phyloP scores from a whole-genome alignment of 73 alveolate species.

The Stentor roeselii region DNA sequence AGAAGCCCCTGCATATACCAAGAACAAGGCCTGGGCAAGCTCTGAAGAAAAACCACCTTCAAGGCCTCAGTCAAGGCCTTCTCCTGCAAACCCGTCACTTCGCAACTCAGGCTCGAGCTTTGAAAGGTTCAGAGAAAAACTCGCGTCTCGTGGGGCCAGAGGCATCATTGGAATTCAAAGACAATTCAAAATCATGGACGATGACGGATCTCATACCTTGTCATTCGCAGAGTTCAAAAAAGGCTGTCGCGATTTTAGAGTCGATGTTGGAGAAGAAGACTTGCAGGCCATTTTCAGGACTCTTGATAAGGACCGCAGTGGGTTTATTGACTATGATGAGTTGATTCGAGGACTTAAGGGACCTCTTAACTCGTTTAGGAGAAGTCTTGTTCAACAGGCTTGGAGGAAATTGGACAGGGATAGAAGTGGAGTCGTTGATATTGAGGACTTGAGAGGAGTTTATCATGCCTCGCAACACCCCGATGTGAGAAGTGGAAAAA shows the following conservation, averaged over 20 bases:
- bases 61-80: background rate
- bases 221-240: conserved; percentile 27
- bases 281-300: conserved; percentile 19
- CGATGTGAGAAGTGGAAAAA: conserved; percentile 50
- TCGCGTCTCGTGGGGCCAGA: conserved; percentile 46
- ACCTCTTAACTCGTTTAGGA: conserved; percentile 26
- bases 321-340: conserved; percentile 24
- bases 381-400: conserved; percentile 50
- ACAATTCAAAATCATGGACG: conserved; percentile 50
- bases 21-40: background rate
- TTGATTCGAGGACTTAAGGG: conserved; percentile 23
- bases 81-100: background rate
- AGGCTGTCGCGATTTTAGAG: conserved; percentile 22
- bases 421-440: conserved; percentile 55
- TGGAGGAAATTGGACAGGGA: conserved; percentile 55
- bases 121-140: conserved; percentile 49
- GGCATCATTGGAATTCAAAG: conserved; percentile 56
- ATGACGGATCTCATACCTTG: background rate
- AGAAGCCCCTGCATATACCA: background rate
- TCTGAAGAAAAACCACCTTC: background rate
- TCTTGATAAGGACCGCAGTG: conserved; percentile 29
- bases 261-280: conserved; percentile 27
- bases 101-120: background rate
- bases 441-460: conserved; percentile 54
- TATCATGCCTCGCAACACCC: conserved; percentile 63